These are phyloP conservation scores for Coriolopsis trogii DNA, from an alignment of 1,284 basidiomycete species.

Conservation along the genomic window DNA sequence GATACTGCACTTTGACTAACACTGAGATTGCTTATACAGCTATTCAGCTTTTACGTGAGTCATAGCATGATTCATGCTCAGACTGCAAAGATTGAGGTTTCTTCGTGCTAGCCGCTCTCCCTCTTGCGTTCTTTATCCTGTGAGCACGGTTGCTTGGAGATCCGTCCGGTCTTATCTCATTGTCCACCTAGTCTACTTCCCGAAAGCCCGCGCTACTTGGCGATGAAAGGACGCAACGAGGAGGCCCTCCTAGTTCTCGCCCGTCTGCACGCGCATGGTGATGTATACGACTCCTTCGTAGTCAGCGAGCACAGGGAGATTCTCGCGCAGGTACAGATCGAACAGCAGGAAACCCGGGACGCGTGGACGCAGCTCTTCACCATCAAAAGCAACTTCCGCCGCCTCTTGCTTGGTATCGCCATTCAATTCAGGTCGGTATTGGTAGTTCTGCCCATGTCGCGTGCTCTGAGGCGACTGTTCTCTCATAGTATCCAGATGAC, in stretches of 20 bases:
- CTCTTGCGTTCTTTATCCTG: conserved; percentile 58
- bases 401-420: conserved; percentile 43
- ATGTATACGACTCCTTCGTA: conserved; percentile 50
- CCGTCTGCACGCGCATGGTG: conserved; percentile 53
- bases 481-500: conserved; percentile 50
- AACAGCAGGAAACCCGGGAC: conserved; percentile 30
- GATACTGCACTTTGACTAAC: no score
- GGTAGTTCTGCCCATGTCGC: background rate
- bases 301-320: conserved; percentile 41
- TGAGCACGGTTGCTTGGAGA: conserved; percentile 7
- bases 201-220: conserved; percentile 64
- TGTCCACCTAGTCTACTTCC: conserved; percentile 42
- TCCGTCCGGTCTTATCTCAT: background rate
- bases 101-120: conserved; percentile 48
- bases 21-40: conserved; percentile 2
- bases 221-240: conserved; percentile 54
- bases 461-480: conserved; percentile 21
- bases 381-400: conserved; percentile 49
- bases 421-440: conserved; percentile 31
- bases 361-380: conserved; percentile 53
- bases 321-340: conserved; percentile 40
- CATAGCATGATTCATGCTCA: no score
- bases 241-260: conserved; percentile 48
- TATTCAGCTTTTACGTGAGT: conserved; percentile 33
- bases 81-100: background rate